Evolutionary conservation across 768 basidiomycete species (phyloP).

Genomic region (Mycena rebaudengoi): DNA sequence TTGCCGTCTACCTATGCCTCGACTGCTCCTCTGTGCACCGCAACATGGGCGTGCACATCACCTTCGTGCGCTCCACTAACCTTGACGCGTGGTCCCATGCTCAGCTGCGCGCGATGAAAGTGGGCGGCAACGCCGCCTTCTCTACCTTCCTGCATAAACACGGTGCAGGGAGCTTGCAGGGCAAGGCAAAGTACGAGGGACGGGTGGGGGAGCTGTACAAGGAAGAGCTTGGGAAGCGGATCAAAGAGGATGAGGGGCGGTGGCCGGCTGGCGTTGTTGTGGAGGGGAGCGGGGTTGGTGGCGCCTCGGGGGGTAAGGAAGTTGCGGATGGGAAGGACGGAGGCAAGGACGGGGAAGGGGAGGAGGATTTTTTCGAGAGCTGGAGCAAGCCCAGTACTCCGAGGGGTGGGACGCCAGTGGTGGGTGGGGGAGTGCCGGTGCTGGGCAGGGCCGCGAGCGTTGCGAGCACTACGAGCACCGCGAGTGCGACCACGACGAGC

Average conservation of each 20-base stretch:
- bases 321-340: constrained; percentile 42
- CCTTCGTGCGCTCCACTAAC: constrained; percentile 96
- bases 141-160: constrained; percentile 91
- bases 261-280: constrained; percentile 80
- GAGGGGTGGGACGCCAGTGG: constrained; percentile 40
- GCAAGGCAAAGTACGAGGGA: constrained; percentile 89
- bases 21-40: constrained; percentile 96
- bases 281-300: no score
- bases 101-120: constrained; percentile 96
- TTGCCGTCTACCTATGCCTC: constrained; percentile 96
- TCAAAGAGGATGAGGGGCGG: constrained; percentile 78
- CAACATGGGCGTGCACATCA: constrained; percentile 98
- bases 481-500: not conserved
- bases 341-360: constrained; percentile 55
- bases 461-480: not conserved
- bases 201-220: constrained; percentile 89
- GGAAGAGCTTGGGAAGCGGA: constrained; percentile 85
- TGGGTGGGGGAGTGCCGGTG: no score
- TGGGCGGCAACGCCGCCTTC: constrained; percentile 90
- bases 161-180: constrained; percentile 73
- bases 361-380: constrained; percentile 96
- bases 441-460: constrained; percentile 13
- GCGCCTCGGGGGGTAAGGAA: no score
- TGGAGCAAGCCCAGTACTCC: constrained; percentile 89
- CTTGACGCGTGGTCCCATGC: constrained; percentile 92